Evolutionary conservation across 2,329 filamentous ascomycete species (phyloP).

Genomic region (Ophiocordyceps australis): DNA sequence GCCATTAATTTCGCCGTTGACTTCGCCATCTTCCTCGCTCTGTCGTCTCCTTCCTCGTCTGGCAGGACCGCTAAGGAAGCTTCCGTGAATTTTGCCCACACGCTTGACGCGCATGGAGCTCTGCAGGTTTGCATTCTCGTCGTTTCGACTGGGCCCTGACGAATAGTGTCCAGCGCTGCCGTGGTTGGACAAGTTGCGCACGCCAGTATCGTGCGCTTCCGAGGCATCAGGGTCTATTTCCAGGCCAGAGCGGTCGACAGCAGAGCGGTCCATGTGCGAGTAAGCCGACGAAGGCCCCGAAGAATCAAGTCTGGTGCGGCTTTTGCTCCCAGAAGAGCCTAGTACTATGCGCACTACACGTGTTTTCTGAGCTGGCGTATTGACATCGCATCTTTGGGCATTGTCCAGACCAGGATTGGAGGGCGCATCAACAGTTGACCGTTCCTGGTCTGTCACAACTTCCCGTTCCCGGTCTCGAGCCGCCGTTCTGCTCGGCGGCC

Average conservation of each 20-base stretch:
- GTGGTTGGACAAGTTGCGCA: conserved; percentile 26
- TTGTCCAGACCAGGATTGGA: too few species aligned
- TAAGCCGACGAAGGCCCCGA: conserved; percentile 16
- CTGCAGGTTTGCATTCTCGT: conserved; percentile 47
- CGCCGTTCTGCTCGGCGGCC: conserved; percentile 20
- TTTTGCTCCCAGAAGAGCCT: conserved; percentile 30
- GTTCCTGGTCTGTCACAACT: conserved; percentile 4
- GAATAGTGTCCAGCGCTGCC: conserved; percentile 34
- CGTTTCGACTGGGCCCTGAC: conserved; percentile 30
- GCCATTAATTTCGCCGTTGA: conserved; percentile 20
- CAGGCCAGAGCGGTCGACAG: conserved; percentile 13
- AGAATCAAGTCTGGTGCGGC: conserved; percentile 17
- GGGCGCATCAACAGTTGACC: too few species aligned
- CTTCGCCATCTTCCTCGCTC: conserved; percentile 46
- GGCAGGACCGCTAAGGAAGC: conserved; percentile 64
- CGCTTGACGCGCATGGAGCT: conserved; percentile 65
- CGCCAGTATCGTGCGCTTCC: conserved; percentile 30
- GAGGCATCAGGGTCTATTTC: conserved; percentile 26
- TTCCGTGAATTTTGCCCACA: conserved; percentile 56
- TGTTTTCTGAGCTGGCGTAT: conserved; percentile 32
- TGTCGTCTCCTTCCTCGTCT: conserved; percentile 51
- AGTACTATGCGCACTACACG: conserved; percentile 36
- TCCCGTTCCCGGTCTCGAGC: conserved; percentile 14
- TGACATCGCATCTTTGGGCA: conserved; percentile 28
- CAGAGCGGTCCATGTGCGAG: conserved; percentile 14